These are phyloP conservation scores for Corrigiola litoralis DNA, from an alignment of 179 eudicot genomes.

Conservation along the genomic window DNA sequence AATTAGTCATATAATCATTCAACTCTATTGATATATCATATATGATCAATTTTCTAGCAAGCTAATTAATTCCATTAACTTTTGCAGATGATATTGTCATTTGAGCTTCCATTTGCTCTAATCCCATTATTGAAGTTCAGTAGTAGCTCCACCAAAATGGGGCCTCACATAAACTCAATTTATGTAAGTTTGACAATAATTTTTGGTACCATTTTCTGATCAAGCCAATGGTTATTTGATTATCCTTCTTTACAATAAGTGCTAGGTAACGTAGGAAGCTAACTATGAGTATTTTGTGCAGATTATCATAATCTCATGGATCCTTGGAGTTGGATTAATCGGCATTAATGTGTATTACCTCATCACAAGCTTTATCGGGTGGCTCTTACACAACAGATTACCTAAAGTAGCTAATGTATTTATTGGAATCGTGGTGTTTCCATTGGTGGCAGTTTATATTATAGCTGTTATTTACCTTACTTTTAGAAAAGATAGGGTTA, in stretches of 20 bases:
- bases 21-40: too few species aligned
- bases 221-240: too few species aligned
- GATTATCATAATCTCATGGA: constrained; percentile 65
- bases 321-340: constrained; percentile 55
- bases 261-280: too few species aligned
- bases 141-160: constrained; percentile 75
- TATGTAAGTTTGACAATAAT: constrained; percentile 44
- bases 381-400: constrained; percentile 50
- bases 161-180: constrained; percentile 79
- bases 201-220: too few species aligned
- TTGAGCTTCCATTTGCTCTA: constrained; percentile 91
- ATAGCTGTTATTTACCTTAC: constrained; percentile 48
- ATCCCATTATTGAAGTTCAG: constrained; percentile 91
- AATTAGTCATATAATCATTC: too few species aligned
- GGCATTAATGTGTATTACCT: constrained; percentile 74
- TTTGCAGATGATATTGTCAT: constrained; percentile 81
- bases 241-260: too few species aligned
- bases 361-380: constrained; percentile 47
- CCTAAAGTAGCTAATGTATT: constrained; percentile 60
- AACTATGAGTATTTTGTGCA: constrained; percentile 7
- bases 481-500: constrained; percentile 56
- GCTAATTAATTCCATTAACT: too few species aligned
- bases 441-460: constrained; percentile 55
- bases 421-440: constrained; percentile 60
- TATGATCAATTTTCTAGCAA: too few species aligned